These are phyloP conservation scores for Eimeria sp. DNA, from an alignment of 169 alveolate species.

Conservation along the genomic window DNA sequence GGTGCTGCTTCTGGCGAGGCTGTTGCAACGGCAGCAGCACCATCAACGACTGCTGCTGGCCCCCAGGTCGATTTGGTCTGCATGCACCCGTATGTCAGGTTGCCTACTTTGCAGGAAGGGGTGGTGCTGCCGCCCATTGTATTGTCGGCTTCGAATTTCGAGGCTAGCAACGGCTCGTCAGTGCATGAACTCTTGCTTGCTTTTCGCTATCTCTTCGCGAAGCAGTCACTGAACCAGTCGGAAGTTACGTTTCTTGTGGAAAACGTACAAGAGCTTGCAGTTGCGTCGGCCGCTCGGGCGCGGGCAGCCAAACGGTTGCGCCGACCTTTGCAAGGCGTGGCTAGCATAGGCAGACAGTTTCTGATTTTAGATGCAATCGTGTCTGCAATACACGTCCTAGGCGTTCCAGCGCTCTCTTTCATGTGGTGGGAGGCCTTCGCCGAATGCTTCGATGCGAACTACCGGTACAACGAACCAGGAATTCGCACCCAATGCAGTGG, in stretches of 20 bases:
- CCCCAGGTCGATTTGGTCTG: background rate
- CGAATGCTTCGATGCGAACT: background rate
- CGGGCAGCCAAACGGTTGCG: background rate
- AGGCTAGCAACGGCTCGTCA: background rate
- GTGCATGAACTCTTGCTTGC: background rate
- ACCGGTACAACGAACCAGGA: background rate
- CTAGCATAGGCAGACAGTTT: background rate
- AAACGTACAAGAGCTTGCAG: background rate
- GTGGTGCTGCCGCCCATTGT: background rate
- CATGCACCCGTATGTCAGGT: background rate
- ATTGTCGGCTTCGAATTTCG: background rate
- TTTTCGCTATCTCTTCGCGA: background rate
- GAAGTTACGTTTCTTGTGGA: background rate
- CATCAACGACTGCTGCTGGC: background rate
- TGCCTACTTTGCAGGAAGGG: background rate
- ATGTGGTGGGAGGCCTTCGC: slow-evolving; percentile 10
- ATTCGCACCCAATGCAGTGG: background rate
- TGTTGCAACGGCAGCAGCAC: background rate
- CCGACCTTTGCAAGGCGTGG: background rate
- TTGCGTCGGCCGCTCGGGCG: background rate
- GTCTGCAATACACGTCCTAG: background rate
- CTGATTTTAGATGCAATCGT: background rate
- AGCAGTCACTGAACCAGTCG: background rate
- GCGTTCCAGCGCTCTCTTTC: background rate
- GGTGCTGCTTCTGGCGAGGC: too few relatives aligned